A percentile compares a stretch with the other conserved stretches of the same genome.
Evolutionary conservation across 2,329 filamentous ascomycete species (phyloP).

Genomic region (Ophiostoma sp.): DNA sequence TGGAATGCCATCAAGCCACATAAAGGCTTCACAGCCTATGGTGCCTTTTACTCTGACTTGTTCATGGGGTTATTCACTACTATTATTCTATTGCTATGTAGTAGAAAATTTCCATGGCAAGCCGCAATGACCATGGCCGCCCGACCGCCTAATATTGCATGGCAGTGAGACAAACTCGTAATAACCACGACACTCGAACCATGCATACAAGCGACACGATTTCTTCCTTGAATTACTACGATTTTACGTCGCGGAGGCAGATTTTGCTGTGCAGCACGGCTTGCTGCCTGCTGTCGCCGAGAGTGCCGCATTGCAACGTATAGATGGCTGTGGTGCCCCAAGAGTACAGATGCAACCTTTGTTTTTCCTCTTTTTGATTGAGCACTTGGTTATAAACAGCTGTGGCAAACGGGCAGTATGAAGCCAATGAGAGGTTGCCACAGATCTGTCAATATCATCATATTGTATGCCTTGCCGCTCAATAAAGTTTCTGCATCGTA

Average conservation of each 20-base stretch:
- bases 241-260: background rate
- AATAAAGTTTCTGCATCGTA: background rate
- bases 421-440: background rate
- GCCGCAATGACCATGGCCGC: too few relatives aligned
- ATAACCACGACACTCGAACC: background rate
- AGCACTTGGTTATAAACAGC: background rate
- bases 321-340: conserved; percentile 7
- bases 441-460: background rate
- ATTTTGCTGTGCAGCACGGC: background rate
- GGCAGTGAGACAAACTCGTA: background rate
- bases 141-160: background rate
- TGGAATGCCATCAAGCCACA: background rate
- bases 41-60: background rate
- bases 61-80: background rate
- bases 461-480: background rate
- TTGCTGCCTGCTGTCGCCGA: background rate
- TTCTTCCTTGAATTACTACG: background rate
- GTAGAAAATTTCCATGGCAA: background rate
- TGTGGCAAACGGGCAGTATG: background rate
- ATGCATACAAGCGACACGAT: background rate
- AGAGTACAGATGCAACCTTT: background rate
- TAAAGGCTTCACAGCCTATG: background rate
- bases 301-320: background rate
- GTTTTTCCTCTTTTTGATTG: background rate
- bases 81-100: background rate